A percentile compares a stretch with the other conserved stretches of the same genome.
phyloP scores from a whole-genome alignment of 1,139 yeast species.

The Zygoascus sp. region DNA sequence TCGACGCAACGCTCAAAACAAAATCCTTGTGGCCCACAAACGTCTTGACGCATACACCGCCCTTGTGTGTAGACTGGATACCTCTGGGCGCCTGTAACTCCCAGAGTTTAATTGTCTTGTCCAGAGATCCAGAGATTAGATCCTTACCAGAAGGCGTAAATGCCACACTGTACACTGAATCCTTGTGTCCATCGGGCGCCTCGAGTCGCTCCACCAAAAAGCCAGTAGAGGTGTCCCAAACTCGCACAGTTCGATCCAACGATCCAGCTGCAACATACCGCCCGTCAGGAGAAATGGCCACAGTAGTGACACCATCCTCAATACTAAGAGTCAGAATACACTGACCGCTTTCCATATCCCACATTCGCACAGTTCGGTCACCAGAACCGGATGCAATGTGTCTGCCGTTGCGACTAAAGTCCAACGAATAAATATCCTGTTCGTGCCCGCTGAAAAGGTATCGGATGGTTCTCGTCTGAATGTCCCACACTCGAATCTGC shows the following conservation, averaged over 20 bases:
- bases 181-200: slow-evolving; percentile 94
- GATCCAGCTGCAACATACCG: slow-evolving; percentile 94
- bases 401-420: slow-evolving; percentile 92
- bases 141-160: slow-evolving; percentile 90
- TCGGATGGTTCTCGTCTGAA: slow-evolving; percentile 78
- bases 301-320: slow-evolving; percentile 98
- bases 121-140: slow-evolving; percentile 91
- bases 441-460: slow-evolving; percentile 92
- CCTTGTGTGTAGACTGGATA: slow-evolving; percentile 38
- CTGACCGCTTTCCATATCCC: slow-evolving; percentile 93
- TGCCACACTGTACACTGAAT: slow-evolving; percentile 92
- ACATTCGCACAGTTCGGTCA: slow-evolving; percentile 91
- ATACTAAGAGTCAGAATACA: slow-evolving; percentile 84
- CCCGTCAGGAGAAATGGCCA: slow-evolving; percentile 95
- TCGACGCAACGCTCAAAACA: slow-evolving; percentile 88
- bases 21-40: slow-evolving; percentile 96
- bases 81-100: slow-evolving; percentile 56
- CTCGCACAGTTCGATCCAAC: slow-evolving; percentile 89
- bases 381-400: slow-evolving; percentile 95
- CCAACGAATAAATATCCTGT: slow-evolving; percentile 94
- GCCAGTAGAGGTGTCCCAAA: slow-evolving; percentile 96
- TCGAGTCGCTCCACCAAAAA: slow-evolving; percentile 83
- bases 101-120: slow-evolving; percentile 96
- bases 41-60: slow-evolving; percentile 74
- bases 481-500: slow-evolving; percentile 94